Conservation (phyloP, 208 protist species). For the Trypanosoma boissoni region DNA sequence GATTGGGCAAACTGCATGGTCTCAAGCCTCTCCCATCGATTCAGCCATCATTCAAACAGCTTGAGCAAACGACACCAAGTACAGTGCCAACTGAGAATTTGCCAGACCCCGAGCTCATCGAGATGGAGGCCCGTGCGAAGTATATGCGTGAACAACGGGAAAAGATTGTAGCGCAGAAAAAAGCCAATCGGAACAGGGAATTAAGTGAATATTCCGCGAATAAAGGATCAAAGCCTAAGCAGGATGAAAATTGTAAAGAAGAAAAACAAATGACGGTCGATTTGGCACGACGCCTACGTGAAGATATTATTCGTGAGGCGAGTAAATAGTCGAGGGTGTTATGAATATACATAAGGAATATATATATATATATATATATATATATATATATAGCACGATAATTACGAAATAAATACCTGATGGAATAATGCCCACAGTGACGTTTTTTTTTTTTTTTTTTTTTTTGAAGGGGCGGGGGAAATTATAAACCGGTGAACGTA, state of each 20-base stretch:
- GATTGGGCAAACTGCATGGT: conserved; percentile 25
- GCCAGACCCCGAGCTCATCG: conserved; percentile 36
- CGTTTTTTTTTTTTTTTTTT: too few relatives aligned
- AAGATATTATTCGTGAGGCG: conserved; percentile 70
- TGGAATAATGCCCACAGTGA: too few relatives aligned
- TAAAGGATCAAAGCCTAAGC: not conserved
- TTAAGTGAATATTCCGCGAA: conserved; percentile 49
- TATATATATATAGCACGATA: too few relatives aligned
- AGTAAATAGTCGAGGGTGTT: conserved; percentile 32
- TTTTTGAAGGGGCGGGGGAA: too few relatives aligned
- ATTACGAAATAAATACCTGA: too few relatives aligned
- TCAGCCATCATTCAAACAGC: conserved; percentile 39
- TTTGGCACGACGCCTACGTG: conserved; percentile 77
- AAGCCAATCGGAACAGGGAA: conserved; percentile 66
- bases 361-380: too few relatives aligned
- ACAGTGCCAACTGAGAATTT: not conserved
- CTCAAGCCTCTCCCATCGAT: conserved; percentile 37
- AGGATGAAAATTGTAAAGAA: conserved; percentile 14
- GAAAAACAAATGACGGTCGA: conserved; percentile 73
- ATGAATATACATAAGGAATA: too few relatives aligned
- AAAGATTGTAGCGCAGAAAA: conserved; percentile 72
- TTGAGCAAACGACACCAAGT: conserved; percentile 22
- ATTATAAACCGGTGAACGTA: too few relatives aligned
- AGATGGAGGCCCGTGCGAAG: conserved; percentile 65
- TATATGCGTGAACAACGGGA: conserved; percentile 87